A percentile compares a stretch with the other conserved stretches of the same genome.
Evolutionary conservation across 148 eudicot species (phyloP).

Genomic region (Rhododendron griersonianum): DNA sequence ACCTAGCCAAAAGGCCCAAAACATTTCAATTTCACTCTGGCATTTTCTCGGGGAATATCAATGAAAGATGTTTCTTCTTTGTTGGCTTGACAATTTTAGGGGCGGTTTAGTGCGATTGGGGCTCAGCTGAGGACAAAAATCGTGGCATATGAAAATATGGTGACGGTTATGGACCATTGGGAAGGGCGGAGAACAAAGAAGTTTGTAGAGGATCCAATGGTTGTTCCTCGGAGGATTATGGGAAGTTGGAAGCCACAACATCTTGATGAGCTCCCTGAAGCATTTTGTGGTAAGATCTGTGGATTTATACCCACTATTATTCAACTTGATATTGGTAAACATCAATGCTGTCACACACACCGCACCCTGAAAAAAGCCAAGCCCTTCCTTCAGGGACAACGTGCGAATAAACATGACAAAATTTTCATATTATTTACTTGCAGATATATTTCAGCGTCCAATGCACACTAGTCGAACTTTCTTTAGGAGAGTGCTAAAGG

Average conservation of each 20-base stretch:
- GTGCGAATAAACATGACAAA: too few relatives aligned
- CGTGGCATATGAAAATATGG: constrained; percentile 81
- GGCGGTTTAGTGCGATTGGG: constrained; percentile 92
- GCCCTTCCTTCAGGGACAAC: too few relatives aligned
- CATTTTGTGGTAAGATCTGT: constrained; percentile 70
- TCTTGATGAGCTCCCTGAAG: constrained; percentile 90
- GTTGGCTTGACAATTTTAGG: constrained; percentile 37
- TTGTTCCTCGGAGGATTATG: constrained; percentile 74
- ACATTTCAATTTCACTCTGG: too few relatives aligned
- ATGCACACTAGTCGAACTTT: too few relatives aligned
- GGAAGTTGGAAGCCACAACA: constrained; percentile 84
- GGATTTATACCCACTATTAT: not conserved
- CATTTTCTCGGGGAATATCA: too few relatives aligned
- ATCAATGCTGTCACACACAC: too few relatives aligned
- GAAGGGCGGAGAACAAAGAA: constrained; percentile 60
- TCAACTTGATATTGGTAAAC: not conserved
- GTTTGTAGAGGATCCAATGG: constrained; percentile 88
- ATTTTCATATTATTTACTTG: too few relatives aligned
- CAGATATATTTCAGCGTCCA: too few relatives aligned
- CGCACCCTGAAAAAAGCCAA: too few relatives aligned
- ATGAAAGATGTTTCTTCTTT: not conserved
- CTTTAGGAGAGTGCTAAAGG: too few relatives aligned
- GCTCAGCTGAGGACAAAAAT: constrained; percentile 94
- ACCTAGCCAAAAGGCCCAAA: too few relatives aligned
- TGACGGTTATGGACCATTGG: constrained; percentile 77